Base-by-base conservation (phyloP, 2,329 filamentous ascomycete genomes). In the Colletotrichum sp. region DNA sequence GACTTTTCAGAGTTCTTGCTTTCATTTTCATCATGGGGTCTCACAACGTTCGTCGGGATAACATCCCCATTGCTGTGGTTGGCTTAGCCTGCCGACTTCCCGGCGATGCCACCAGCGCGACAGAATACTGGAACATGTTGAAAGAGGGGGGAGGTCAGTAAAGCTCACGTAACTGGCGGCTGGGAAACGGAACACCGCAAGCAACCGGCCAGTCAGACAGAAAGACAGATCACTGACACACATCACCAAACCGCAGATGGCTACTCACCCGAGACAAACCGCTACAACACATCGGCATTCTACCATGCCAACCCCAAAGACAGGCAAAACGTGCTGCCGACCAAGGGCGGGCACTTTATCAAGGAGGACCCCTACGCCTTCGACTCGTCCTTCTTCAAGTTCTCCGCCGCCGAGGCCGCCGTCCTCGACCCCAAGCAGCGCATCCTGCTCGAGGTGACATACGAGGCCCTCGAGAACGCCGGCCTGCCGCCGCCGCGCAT, bases 1-100 rank as follows among this genome's bases (percentile, higher is more conserved):
- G 48, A 57, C 32, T 68, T 18, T 15, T 67, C 36, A 52, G n/a
- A 52, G 44, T 52, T 52, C 24, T 28, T 18, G 36, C 30, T 52
- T 39, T n/a, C 24, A 22, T 48, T 52, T n/a, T 22, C 39, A 30
- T 2, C 39, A 68, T 68, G 66, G 66, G 48, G 26, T 68, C 66
- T 24, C 24, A 15, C 57, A 18, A 68, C 8, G 48, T 26, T 59
- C 66, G 28, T 59, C 48, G 48, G 48, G 28, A 68, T 2, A 86
- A 90, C 68, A 79, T 72, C 2, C 81, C 79, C 24, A 83, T 89
- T 28, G 88, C 87, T 28, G 81, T 89, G 16, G 80, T 89, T 12
- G 86, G 87, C 30, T 81, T 84, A 8, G 85, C 82, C 4, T 88
- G 86, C 78, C 83, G 87, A 2, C 84, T 88, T 4, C 85, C 87